Evolutionary conservation across 441 rosid species (phyloP).

Genomic region (Bruguiera hainesii): DNA sequence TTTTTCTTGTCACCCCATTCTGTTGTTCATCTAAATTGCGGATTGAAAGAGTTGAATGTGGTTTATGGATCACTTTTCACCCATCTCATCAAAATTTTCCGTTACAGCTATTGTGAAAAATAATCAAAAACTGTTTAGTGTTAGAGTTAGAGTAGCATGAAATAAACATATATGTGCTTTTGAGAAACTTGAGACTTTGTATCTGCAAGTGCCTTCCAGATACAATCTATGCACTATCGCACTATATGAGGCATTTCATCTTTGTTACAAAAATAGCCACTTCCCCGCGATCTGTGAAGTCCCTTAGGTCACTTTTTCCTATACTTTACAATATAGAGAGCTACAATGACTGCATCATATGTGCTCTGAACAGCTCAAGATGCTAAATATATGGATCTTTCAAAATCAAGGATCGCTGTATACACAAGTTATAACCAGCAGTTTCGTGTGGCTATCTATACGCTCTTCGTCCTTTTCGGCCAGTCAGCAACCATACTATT

Average conservation of each 20-base stretch:
- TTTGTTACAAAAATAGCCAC: too few relatives aligned
- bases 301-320: too few relatives aligned
- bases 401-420: background rate
- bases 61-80: too few relatives aligned
- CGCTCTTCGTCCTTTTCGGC: slow-evolving; percentile 22
- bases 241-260: too few relatives aligned
- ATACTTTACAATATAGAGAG: background rate
- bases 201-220: too few relatives aligned
- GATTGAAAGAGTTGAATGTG: too few relatives aligned
- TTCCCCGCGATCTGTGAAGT: background rate
- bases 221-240: too few relatives aligned
- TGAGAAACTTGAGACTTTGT: too few relatives aligned
- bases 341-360: background rate
- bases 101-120: background rate
- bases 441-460: slow-evolving; percentile 18
- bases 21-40: too few relatives aligned
- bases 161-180: too few relatives aligned
- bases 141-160: background rate
- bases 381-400: background rate
- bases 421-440: slow-evolving; percentile 1
- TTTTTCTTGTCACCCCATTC: too few relatives aligned
- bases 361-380: slow-evolving; percentile 7
- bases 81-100: too few relatives aligned
- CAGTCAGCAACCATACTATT: slow-evolving; percentile 27
- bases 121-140: background rate